phyloP scores from a whole-genome alignment of 768 basidiomycete genomes.

The Glaciozyma martinii region DNA sequence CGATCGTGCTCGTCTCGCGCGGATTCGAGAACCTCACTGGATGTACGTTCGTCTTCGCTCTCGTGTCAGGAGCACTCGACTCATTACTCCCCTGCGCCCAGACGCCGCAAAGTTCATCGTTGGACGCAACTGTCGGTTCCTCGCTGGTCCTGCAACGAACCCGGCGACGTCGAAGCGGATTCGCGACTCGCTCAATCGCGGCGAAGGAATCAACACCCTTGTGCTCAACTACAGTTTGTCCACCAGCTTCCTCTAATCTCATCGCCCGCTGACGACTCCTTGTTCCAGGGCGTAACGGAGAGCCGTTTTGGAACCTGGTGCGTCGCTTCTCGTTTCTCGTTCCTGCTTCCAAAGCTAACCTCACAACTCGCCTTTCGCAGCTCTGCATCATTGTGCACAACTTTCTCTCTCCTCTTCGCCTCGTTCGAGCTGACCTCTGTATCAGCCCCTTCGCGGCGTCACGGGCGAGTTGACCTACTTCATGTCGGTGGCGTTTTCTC shows the following conservation, averaged over 20 bases:
- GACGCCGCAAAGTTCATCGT: constrained; percentile 8
- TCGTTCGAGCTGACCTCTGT: neutral
- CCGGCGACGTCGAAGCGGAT: neutral
- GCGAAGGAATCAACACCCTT: neutral
- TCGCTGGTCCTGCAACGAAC: constrained; percentile 14
- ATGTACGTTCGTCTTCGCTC: neutral
- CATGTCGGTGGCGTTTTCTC: neutral
- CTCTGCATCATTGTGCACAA: too few species aligned
- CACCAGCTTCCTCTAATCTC: too few species aligned
- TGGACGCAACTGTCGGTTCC: constrained; percentile 24
- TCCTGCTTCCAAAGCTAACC: neutral
- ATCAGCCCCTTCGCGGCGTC: neutral
- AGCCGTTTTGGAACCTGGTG: constrained; percentile 24
- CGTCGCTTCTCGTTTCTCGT: constrained; percentile 12
- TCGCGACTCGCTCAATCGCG: neutral
- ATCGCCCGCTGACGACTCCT: too few species aligned
- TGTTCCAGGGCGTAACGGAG: neutral
- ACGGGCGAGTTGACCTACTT: neutral
- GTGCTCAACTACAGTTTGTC: neutral
- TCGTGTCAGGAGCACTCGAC: too few species aligned
- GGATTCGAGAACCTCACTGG: constrained; percentile 18
- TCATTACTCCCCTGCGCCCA: neutral
- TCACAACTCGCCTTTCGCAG: too few species aligned
- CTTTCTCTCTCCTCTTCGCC: too few species aligned
- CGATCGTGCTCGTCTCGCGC: constrained; percentile 13